Percentiles rank a stretch among this genome's conserved stretches.
phyloP scores from a whole-genome alignment of 768 basidiomycete species.

The Russula emetica region DNA sequence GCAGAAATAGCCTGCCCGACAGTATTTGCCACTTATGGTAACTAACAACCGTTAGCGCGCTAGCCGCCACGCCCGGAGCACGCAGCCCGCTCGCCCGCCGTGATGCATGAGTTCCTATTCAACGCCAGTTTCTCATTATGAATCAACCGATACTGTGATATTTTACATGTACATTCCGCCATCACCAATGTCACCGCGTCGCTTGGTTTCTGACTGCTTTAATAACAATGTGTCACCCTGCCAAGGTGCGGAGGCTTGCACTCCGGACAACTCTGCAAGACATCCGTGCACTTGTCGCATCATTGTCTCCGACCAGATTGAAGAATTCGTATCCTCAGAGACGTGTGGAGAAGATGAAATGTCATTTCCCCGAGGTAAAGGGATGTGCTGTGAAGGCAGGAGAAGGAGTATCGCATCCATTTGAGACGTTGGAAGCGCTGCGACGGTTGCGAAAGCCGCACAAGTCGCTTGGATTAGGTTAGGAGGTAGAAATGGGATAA shows the following conservation, averaged over 20 bases:
- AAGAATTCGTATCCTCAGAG: background rate
- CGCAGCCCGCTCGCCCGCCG: background rate
- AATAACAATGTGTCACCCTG: constrained; percentile 4
- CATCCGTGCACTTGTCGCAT: constrained; percentile 21
- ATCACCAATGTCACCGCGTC: constrained; percentile 25
- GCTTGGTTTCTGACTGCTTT: constrained; percentile 6
- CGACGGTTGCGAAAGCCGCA: constrained; percentile 29
- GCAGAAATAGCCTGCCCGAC: background rate
- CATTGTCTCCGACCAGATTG: constrained; percentile 16
- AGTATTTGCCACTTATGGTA: constrained; percentile 4
- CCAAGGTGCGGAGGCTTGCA: constrained; percentile 3
- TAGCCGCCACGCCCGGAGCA: background rate
- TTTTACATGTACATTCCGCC: constrained; percentile 30
- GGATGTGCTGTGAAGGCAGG: constrained; percentile 24
- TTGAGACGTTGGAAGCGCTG: constrained; percentile 18
- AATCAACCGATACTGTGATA: background rate
- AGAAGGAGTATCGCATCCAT: constrained; percentile 25
- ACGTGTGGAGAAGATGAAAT: background rate
- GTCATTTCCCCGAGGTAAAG: constrained; percentile 10
- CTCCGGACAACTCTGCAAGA: constrained; percentile 8
- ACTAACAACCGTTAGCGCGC: background rate
- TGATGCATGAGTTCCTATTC: background rate
- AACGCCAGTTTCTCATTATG: background rate
- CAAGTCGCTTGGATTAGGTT: constrained; percentile 31
- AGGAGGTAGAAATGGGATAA: constrained; percentile 28